Conservation (phyloP, 2,329 filamentous ascomycete genomes). For the Xylaria sp. region DNA sequence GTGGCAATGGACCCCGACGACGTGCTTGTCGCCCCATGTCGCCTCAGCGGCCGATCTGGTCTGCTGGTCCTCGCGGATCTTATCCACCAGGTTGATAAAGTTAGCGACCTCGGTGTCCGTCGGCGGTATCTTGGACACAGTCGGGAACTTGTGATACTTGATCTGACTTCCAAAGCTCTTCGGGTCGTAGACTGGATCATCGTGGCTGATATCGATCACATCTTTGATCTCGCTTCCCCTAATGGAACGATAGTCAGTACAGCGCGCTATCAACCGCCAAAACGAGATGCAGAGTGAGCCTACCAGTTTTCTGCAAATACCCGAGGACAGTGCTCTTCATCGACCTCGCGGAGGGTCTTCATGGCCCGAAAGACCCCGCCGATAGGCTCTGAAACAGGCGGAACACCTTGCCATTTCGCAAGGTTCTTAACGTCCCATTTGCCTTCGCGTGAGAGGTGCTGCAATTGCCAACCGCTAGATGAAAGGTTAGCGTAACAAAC, state of each 20-base stretch:
- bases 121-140: constrained; percentile 88
- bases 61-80: constrained; percentile 59
- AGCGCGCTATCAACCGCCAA: too few species aligned
- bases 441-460: constrained; percentile 82
- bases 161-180: constrained; percentile 68
- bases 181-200: constrained; percentile 87
- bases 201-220: constrained; percentile 89
- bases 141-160: constrained; percentile 84
- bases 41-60: constrained; percentile 45
- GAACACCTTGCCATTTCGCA: constrained; percentile 82
- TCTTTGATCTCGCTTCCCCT: constrained; percentile 72
- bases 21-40: constrained; percentile 45
- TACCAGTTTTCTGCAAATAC: constrained; percentile 57
- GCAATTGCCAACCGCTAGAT: constrained; percentile 78
- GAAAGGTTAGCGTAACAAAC: not conserved
- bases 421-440: constrained; percentile 99
- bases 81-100: constrained; percentile 62
- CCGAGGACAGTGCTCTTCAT: constrained; percentile 77
- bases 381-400: constrained; percentile 77
- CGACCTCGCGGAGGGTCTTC: constrained; percentile 90
- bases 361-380: constrained; percentile 81
- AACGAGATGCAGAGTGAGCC: not conserved
- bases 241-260: constrained; percentile 44
- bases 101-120: constrained; percentile 54
- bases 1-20: constrained; percentile 89